Evolutionary conservation across 257 asterid species (phyloP).

Genomic region (Scutellaria galericulata): DNA sequence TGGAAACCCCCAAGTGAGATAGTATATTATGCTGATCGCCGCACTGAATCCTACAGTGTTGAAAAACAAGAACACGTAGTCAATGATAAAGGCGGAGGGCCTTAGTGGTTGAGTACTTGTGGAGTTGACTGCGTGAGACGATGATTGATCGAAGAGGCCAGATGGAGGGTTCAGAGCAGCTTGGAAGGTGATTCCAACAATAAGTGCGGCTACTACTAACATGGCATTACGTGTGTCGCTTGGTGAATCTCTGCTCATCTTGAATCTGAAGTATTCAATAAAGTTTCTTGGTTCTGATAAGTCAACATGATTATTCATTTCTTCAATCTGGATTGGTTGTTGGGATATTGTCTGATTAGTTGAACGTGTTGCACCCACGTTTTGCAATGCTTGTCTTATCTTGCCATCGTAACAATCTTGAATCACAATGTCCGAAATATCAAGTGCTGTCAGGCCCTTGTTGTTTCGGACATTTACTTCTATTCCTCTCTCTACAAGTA

Average conservation of each 20-base stretch:
- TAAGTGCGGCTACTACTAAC: slow-evolving; percentile 9
- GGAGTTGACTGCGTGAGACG: neutral
- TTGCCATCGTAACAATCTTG: slow-evolving; percentile 19
- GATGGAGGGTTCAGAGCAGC: slow-evolving; percentile 17
- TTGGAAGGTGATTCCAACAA: slow-evolving; percentile 13
- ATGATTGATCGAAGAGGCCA: neutral
- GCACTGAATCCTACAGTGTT: slow-evolving; percentile 1
- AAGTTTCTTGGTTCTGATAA: slow-evolving; percentile 7
- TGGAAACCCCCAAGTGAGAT: slow-evolving; percentile 21
- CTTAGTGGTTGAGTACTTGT: too few species aligned
- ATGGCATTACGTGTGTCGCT: slow-evolving; percentile 14
- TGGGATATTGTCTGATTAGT: neutral
- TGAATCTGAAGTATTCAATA: slow-evolving; percentile 14
- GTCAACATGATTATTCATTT: neutral
- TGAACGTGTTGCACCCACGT: neutral
- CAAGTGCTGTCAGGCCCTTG: slow-evolving; percentile 17
- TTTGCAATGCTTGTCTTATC: slow-evolving; percentile 11
- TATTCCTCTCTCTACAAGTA: neutral
- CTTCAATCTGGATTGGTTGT: neutral
- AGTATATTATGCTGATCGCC: neutral
- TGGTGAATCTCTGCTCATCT: slow-evolving; percentile 14
- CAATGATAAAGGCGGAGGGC: neutral
- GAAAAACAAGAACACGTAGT: neutral
- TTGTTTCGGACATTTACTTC: neutral
- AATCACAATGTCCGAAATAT: slow-evolving; percentile 23